Evolutionary conservation across 2,329 filamentous ascomycete species (phyloP).

Genomic region (Fusarium cicatricum): DNA sequence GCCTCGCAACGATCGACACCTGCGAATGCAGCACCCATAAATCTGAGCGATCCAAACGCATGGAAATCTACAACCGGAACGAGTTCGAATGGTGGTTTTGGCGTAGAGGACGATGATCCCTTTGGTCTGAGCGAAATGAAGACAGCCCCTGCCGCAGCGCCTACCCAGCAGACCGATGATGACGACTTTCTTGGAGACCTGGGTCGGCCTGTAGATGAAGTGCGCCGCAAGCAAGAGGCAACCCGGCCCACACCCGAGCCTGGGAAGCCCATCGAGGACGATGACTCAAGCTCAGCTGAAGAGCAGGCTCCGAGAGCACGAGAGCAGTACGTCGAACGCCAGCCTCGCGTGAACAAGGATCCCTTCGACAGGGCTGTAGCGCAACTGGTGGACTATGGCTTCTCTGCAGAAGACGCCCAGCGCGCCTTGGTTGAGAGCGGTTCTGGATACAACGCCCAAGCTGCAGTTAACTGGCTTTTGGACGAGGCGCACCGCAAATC

Average conservation of each 20-base stretch:
- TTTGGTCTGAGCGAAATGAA: constrained; percentile 80
- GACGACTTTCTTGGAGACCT: constrained; percentile 73
- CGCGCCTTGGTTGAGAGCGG: constrained; percentile 83
- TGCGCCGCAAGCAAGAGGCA: constrained; percentile 58
- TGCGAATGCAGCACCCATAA: constrained; percentile 53
- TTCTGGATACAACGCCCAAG: constrained; percentile 81
- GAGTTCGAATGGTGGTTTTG: constrained; percentile 49
- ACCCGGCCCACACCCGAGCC: constrained; percentile 56
- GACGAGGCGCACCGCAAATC: constrained; percentile 90
- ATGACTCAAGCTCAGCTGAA: constrained; percentile 56
- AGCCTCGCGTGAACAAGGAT: constrained; percentile 44
- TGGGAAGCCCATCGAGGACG: constrained; percentile 64
- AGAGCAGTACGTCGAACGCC: constrained; percentile 35
- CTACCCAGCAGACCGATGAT: constrained; percentile 55
- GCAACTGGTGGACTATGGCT: constrained; percentile 94
- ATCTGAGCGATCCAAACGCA: constrained; percentile 62
- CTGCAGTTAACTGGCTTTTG: constrained; percentile 86
- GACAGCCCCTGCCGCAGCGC: constrained; percentile 44
- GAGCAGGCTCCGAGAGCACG: constrained; percentile 44
- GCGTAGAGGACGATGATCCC: constrained; percentile 82
- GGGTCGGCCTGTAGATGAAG: constrained; percentile 70
- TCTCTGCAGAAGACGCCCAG: constrained; percentile 83
- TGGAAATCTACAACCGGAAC: constrained; percentile 52
- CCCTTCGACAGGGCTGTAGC: constrained; percentile 80
- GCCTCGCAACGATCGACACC: constrained; percentile 56